A percentile compares a stretch with the other conserved stretches of the same genome.
Evolutionary conservation across 2,329 filamentous ascomycete genomes (phyloP).

Genomic region (Penicillium sclerotigenum): DNA sequence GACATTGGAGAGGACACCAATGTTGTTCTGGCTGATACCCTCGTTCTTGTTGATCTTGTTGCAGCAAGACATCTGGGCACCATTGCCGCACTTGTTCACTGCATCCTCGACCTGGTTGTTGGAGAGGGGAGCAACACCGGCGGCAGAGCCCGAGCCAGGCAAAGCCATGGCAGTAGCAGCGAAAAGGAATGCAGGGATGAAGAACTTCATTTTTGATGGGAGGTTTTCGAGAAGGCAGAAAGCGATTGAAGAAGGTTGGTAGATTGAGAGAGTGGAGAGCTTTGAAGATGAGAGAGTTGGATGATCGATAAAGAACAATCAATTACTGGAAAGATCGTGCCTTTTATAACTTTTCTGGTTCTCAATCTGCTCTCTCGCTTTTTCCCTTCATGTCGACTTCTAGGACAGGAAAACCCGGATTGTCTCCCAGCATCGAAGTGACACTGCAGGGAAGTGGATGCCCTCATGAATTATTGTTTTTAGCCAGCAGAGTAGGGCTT

Average conservation of each 20-base stretch:
- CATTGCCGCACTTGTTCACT: constrained; percentile 23
- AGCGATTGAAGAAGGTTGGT: background rate
- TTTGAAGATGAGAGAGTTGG: constrained; percentile 5
- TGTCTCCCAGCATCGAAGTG: background rate
- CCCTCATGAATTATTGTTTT: constrained; percentile 1
- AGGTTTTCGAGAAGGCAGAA: background rate
- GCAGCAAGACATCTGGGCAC: constrained; percentile 28
- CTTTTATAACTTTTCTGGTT: constrained; percentile 20
- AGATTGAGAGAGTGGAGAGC: background rate
- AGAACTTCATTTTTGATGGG: constrained; percentile 29
- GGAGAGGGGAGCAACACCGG: background rate
- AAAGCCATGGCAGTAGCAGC: constrained; percentile 25
- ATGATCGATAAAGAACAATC: constrained; percentile 3
- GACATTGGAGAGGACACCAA: constrained; percentile 26
- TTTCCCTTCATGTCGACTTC: background rate
- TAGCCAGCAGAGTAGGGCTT: background rate
- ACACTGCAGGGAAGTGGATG: constrained; percentile 6
- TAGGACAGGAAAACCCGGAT: background rate
- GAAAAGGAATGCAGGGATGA: constrained; percentile 23
- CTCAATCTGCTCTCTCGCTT: background rate
- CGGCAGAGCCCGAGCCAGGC: constrained; percentile 7
- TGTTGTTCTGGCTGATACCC: constrained; percentile 17
- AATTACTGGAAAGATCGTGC: background rate
- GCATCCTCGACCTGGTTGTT: constrained; percentile 18
- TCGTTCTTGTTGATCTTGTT: constrained; percentile 30